Conservation (phyloP, 2,329 filamentous ascomycete species). For the Ophiostoma triangulosporum region DNA sequence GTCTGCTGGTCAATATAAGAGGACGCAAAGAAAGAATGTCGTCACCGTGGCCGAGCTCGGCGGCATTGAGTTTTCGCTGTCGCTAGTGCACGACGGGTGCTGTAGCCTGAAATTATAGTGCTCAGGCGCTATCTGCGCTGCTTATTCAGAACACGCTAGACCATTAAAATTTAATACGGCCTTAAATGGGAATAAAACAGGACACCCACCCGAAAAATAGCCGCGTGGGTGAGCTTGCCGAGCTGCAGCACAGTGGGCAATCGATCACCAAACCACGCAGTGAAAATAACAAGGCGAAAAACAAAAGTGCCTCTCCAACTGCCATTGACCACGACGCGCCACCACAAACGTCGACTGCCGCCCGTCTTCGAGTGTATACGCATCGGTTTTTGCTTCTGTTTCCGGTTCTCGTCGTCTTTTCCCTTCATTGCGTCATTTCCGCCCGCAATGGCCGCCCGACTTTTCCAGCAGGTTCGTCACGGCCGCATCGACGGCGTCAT, state of each 20-base stretch:
- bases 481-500: not conserved
- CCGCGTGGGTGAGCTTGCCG: constrained; percentile 10
- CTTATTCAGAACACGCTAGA: not conserved
- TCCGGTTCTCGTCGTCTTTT: not conserved
- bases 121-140: too few species aligned
- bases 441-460: constrained; percentile 43
- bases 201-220: constrained; percentile 13
- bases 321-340: not conserved
- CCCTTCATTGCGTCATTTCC: not conserved
- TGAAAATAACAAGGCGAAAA: constrained; percentile 1
- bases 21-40: not conserved
- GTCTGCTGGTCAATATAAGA: not conserved
- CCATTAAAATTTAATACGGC: constrained; percentile 3
- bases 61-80: constrained; percentile 3
- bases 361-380: not conserved
- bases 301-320: not conserved
- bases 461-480: constrained; percentile 39
- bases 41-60: not conserved
- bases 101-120: not conserved
- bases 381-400: not conserved
- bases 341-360: not conserved
- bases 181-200: constrained; percentile 2
- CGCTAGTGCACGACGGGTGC: not conserved
- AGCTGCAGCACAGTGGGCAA: not conserved
- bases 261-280: constrained; percentile 7